phyloP scores from a whole-genome alignment of 2,329 filamentous ascomycete species.

The Alternaria arborescens region DNA sequence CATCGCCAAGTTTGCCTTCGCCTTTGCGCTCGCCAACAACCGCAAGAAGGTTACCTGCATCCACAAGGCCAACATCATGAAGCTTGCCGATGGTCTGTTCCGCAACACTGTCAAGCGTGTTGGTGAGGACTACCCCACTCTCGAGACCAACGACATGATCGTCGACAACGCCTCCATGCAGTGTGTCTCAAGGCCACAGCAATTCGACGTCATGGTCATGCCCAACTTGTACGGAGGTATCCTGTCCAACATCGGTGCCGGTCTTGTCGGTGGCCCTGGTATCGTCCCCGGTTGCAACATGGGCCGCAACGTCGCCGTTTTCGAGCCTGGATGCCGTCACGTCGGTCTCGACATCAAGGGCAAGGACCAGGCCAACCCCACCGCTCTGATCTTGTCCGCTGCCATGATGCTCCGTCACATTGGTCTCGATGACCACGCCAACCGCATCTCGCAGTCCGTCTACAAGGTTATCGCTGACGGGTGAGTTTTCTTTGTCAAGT shows the following conservation, averaged over 20 bases:
- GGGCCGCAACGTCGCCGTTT: conserved; percentile 97
- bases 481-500: conserved; percentile 60
- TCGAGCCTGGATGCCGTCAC: conserved; percentile 98
- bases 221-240: conserved; percentile 99
- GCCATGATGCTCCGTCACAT: conserved; percentile 98
- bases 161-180: conserved; percentile 99
- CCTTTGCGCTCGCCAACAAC: conserved; percentile 98
- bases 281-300: conserved; percentile 99
- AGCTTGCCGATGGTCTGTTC: conserved; percentile 98
- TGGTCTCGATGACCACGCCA: conserved; percentile 96
- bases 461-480: conserved; percentile 87
- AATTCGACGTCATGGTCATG: conserved; percentile 99
- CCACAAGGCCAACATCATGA: conserved; percentile 99
- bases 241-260: conserved; percentile 97
- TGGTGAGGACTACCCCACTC: conserved; percentile 92
- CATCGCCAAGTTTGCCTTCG: conserved; percentile 98
- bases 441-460: conserved; percentile 92
- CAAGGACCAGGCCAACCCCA: conserved; percentile 99
- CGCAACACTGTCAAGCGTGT: conserved; percentile 94
- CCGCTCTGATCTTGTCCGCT: conserved; percentile 90
- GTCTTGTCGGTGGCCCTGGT: conserved; percentile 94
- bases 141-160: conserved; percentile 99
- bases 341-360: conserved; percentile 99
- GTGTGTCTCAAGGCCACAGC: conserved; percentile 92
- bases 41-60: conserved; percentile 99